Base-by-base conservation (phyloP, 768 basidiomycete genomes). In the Tylopilus rubrobrunneus region DNA sequence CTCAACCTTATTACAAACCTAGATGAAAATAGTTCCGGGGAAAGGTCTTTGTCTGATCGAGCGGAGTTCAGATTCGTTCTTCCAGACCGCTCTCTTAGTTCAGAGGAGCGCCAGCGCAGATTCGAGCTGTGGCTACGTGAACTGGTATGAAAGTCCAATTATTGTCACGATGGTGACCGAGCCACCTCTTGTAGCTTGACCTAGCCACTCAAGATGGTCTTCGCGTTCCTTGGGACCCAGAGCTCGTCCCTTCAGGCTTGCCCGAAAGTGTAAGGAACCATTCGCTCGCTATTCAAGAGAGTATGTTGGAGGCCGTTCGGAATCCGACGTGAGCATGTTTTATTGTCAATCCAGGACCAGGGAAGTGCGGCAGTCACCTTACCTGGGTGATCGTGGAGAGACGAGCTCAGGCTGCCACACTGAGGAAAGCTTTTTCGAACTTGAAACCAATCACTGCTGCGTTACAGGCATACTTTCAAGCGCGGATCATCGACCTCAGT, bases 31-130 rank as follows among this genome's bases (percentile, higher is more conserved):
- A 11, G 12, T 7, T 0, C 15, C 23, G 9, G 4, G 2, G 17
- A 6, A 11, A 10, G 10, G 0, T 7, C 27, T 9, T 12, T 9
- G 10, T 21, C 31, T 19, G 19, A 29, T 29, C 11, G 27, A 15
- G 5, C 25, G 23, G 17, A 4, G 7, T 3, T 31, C 7, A 2
- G 37, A 7, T 12, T 4, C 25, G n/a, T 45, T 0, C 36, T 49
- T n/a, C 25, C 15, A 2, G 19, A 45, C 17, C 1, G 5, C 2
- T 53, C 47, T 10, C 23, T 44, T 2, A 21, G n/a, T 0, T 37
- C 9, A 0, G 42, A 58, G 0, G 31, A 59, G 12, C 5, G 42
- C 10, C 49, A 57, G 31, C 46, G 12, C 4, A 48, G 53, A 11
- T 57, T 53, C 3, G 58, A 53, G 29, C 7, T 1, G 3, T 45